Evolutionary conservation across 108 stramenopile species (phyloP), one percentile per base, ranked within the genome.

Genomic region (Nitzschia sp.): DNA sequence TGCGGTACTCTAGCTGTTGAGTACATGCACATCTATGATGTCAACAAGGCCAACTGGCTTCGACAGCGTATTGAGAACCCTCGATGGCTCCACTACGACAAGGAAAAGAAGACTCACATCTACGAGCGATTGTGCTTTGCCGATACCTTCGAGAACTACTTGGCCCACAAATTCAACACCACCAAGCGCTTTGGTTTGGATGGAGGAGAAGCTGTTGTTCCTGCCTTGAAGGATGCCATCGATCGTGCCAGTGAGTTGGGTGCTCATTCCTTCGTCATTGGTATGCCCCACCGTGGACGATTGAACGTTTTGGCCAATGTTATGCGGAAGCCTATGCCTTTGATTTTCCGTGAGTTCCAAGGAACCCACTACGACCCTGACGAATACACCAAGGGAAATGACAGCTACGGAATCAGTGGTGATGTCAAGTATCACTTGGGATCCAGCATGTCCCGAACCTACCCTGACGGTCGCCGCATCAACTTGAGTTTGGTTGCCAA

Each of bases 391-490:
- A 85, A 91, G 59, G 78, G 59, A 62, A 67, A 75, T 69, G 77
- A 81, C 52, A 89, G 88, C 51, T 97, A 94, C 91, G 87, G 85
- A 10, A 86, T 86, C 67, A 72, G 88, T 20, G 96, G 97, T 6
- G 98, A 99, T 83, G 98, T 99, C 73, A 99, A 98, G 93, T 99
- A 99, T 75, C 99, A 99, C 77, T 81, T 99, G 53, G 99, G 99
- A 67, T 98, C 97, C 41, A 90, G 94, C 63, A 97, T 96, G 96
- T 91, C 95, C 72, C 91, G 99, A 29, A 90, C 95, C 61, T 99
- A 99, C 71, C 97, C 97, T 25, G 97, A 98, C 73, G 97, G 97
- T 22, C 76, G 96, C 25, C 72, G 77, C 21, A 93, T 99, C 56
- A 95, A 97, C 68, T 75, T 99, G 66, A 89, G 90, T 70, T 87